phyloP scores from a whole-genome alignment of 371 early-diverging fungal species.

The Nematocida sp. region DNA sequence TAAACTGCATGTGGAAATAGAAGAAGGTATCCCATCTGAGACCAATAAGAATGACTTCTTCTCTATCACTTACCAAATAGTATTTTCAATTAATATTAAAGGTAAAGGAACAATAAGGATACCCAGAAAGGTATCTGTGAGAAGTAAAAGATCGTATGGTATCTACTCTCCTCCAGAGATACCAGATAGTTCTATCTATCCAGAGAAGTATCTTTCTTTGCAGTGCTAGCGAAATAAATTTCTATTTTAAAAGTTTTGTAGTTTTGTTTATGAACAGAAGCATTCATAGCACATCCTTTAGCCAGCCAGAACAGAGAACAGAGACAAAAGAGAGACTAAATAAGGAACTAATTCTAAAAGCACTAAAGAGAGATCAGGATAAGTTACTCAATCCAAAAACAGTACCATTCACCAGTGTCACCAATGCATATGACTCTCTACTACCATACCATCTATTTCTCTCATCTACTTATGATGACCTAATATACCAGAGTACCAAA shows the following conservation, averaged over 20 bases:
- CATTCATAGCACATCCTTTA: not conserved
- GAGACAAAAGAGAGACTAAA: not conserved
- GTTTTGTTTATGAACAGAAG: constrained; percentile 40
- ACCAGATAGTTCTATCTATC: constrained; percentile 46
- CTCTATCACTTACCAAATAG: constrained; percentile 36
- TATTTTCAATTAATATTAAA: not conserved
- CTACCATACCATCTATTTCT: constrained; percentile 62
- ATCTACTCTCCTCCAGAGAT: constrained; percentile 25
- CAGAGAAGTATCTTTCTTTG: constrained; percentile 36
- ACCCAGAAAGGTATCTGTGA: not conserved
- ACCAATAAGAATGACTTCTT: constrained; percentile 38
- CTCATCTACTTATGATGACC: constrained; percentile 55
- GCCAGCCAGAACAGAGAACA: not conserved
- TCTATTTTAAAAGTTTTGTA: constrained; percentile 9
- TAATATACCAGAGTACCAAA: constrained; percentile 49
- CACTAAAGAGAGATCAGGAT: constrained; percentile 56
- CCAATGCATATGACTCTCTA: constrained; percentile 62
- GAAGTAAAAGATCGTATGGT: constrained; percentile 16
- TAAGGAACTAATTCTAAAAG: constrained; percentile 54
- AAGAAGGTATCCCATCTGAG: constrained; percentile 29
- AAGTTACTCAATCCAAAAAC: constrained; percentile 57
- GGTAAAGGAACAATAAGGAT: not conserved
- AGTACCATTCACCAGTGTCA: constrained; percentile 53
- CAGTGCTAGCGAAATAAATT: constrained; percentile 44
- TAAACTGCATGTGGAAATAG: not conserved